Conservation (phyloP, 768 basidiomycete genomes). For the Tylopilus balloui region DNA sequence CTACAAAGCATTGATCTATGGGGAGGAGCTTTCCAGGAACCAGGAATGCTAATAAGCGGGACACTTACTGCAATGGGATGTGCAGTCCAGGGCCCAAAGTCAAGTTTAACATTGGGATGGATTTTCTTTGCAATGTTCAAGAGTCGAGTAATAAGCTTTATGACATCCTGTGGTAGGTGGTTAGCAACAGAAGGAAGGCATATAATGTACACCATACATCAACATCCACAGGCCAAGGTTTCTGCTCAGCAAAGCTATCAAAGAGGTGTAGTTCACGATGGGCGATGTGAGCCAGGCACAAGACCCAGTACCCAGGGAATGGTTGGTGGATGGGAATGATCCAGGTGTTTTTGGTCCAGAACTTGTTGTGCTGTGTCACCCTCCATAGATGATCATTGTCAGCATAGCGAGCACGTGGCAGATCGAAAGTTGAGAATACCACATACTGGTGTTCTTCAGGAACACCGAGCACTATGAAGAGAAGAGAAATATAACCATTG, state of each 20-base stretch:
- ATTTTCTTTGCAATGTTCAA: not conserved
- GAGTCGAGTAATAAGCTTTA: not conserved
- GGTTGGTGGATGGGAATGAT: not conserved
- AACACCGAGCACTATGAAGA: not conserved
- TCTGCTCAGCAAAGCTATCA: not conserved
- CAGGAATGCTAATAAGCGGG: no score
- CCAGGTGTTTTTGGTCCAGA: constrained; percentile 25
- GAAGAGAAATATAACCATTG: not conserved
- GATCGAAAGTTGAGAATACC: not conserved
- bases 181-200: not conserved
- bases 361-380: constrained; percentile 1
- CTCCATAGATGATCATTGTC: not conserved
- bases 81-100: not conserved
- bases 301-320: not conserved
- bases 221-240: not conserved
- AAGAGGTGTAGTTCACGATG: not conserved
- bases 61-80: not conserved
- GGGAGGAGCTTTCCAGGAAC: no score
- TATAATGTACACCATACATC: not conserved
- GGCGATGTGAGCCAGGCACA: not conserved
- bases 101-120: not conserved
- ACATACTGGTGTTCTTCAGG: not conserved
- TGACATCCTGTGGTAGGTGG: not conserved
- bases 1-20: no score
- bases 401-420: not conserved